Evolutionary conservation across 768 basidiomycete genomes (phyloP).

Genomic region (Melanogaster broomeanus): DNA sequence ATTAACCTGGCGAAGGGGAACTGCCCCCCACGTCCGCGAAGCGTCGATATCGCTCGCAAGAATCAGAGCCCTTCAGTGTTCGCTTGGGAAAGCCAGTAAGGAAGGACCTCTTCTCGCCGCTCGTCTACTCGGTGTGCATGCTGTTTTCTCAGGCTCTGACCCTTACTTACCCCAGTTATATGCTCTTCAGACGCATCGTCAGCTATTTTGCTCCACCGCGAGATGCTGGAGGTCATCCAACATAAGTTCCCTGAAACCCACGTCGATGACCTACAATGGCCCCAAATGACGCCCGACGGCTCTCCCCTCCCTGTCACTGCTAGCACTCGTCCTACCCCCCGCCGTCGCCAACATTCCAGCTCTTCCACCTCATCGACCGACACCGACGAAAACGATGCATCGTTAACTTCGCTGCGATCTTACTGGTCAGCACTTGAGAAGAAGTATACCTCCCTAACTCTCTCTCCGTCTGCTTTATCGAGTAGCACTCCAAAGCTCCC

Average conservation of each 20-base stretch:
- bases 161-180: background rate
- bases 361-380: constrained; percentile 19
- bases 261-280: constrained; percentile 78
- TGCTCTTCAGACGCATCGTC: constrained; percentile 61
- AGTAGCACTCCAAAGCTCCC: constrained; percentile 56
- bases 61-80: constrained; percentile 76
- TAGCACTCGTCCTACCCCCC: constrained; percentile 14
- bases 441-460: constrained; percentile 44
- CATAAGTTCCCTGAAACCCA: constrained; percentile 57
- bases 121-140: constrained; percentile 56
- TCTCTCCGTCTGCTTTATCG: constrained; percentile 39
- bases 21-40: constrained; percentile 72
- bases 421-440: constrained; percentile 66
- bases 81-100: constrained; percentile 62
- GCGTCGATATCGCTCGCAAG: constrained; percentile 69
- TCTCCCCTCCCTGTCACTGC: constrained; percentile 33
- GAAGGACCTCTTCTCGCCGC: constrained; percentile 58
- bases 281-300: constrained; percentile 49
- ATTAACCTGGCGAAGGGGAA: constrained; percentile 56
- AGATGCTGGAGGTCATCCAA: constrained; percentile 81
- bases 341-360: constrained; percentile 18
- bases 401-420: constrained; percentile 37
- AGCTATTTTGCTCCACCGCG: constrained; percentile 79
- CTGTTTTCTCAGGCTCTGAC: background rate
- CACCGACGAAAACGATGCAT: constrained; percentile 41